phyloP scores from a whole-genome alignment of 495 filamentous ascomycete genomes.

The Hyphodiscus hymeniophilus region DNA sequence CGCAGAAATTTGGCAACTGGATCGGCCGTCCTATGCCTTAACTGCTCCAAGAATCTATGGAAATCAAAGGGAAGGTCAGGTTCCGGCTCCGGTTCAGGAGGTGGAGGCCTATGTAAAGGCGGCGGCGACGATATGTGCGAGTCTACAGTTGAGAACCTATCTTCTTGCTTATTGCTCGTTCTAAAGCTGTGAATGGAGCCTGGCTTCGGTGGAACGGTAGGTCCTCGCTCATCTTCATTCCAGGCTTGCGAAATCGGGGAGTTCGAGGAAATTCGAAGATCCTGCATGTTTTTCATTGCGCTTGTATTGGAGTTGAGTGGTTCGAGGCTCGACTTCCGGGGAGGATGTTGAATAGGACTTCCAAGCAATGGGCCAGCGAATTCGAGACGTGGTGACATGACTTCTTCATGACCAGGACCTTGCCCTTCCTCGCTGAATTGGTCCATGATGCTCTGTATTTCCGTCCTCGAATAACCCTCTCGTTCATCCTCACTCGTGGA shows the following conservation, averaged over 20 bases:
- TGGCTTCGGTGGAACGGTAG: slow-evolving; percentile 44
- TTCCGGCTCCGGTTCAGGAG: slow-evolving; percentile 83
- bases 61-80: slow-evolving; percentile 93
- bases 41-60: slow-evolving; percentile 90
- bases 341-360: slow-evolving; percentile 60
- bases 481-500: slow-evolving; percentile 45
- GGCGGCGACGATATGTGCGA: slow-evolving; percentile 43
- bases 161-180: slow-evolving; percentile 27
- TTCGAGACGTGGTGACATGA: slow-evolving; percentile 74
- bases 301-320: slow-evolving; percentile 42
- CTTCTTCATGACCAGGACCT: slow-evolving; percentile 60
- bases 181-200: slow-evolving; percentile 28
- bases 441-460: slow-evolving; percentile 96
- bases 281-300: slow-evolving; percentile 39
- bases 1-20: slow-evolving; percentile 92
- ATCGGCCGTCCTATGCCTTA: slow-evolving; percentile 91
- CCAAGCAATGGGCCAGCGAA: slow-evolving; percentile 61
- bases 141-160: slow-evolving; percentile 26
- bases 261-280: slow-evolving; percentile 33
- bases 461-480: slow-evolving; percentile 64
- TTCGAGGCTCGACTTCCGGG: slow-evolving; percentile 78
- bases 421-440: slow-evolving; percentile 63
- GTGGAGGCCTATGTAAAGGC: slow-evolving; percentile 58
- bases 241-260: slow-evolving; percentile 23
- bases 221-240: slow-evolving; percentile 35